Base-by-base conservation (phyloP, 768 basidiomycete species). In the Leccinum variicolor region DNA sequence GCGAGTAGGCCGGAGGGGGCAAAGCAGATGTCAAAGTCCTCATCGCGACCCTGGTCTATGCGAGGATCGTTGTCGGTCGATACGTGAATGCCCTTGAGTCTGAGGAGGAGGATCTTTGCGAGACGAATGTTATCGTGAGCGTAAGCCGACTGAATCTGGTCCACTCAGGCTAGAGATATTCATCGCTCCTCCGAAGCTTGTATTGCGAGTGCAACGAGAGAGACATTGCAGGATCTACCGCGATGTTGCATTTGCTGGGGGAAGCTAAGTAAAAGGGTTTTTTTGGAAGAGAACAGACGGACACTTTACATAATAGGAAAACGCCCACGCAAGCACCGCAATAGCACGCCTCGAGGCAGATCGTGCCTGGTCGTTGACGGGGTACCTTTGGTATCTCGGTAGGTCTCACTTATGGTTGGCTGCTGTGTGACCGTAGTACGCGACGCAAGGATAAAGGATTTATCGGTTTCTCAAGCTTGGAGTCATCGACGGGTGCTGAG, bases 121-220 rank as follows among this genome's bases (percentile, higher is more conserved):
- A 83, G 79, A 58, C 82, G 84, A 56, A 88, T 81, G 74, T 89
- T 76, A 68, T 88, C 86, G 60, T 78, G 75, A 0, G 85, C 84
- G 64, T 87, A 87, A 6, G 87, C 87, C 63, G 80, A 75, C 64
- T 87, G 84, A 36, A 87, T 77, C 69, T 83, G 83, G 75, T 87
- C 86, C 51, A n/a, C n/a, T n/a, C n/a, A n/a, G n/a, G 81, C 78
- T 59, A 87, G 79, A 0, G 83, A 70, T 21, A 78, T 5, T 23
- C 67, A 60, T 29, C 78, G 74, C 52, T 81, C 77, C 19, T 78
- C 75, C 7, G 77, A 76, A 0, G 79, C 78, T 21, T 70, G 71
- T 53, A 81, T 60, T 0, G 78, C 79, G 21, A 79, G 63, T 1
- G 81, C 80, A 43, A 74, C 74, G 6, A 67, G 66, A 0, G 80